Evolutionary conservation across 164 flowering plant species (phyloP).

Genomic region (Vitis rupestris): DNA sequence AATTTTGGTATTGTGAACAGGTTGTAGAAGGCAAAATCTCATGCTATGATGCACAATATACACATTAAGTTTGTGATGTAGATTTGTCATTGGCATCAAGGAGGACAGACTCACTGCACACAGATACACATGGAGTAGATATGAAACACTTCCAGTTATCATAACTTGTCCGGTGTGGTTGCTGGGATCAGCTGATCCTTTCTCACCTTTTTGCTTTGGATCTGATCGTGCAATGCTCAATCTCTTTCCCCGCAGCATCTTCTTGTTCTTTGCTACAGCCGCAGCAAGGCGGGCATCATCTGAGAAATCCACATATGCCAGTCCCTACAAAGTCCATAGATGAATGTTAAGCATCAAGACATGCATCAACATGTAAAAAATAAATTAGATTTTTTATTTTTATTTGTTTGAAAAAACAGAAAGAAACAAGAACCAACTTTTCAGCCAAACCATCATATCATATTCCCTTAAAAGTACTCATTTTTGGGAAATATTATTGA

Average conservation of each 20-base stretch:
- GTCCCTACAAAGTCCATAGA: conserved; percentile 45
- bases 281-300: conserved; percentile 72
- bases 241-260: conserved; percentile 58
- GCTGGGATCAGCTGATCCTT: conserved; percentile 30
- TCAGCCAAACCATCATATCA: too few relatives aligned
- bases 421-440: too few relatives aligned
- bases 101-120: too few relatives aligned
- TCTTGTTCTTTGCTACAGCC: conserved; percentile 74
- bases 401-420: too few relatives aligned
- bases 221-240: conserved; percentile 82
- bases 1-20: too few relatives aligned
- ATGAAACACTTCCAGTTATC: not conserved
- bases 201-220: conserved; percentile 49
- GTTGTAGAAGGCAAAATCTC: too few relatives aligned
- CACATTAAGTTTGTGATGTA: too few relatives aligned
- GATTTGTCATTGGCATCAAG: too few relatives aligned
- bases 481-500: too few relatives aligned
- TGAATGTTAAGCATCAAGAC: not conserved
- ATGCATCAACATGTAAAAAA: not conserved
- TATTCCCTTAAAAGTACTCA: too few relatives aligned
- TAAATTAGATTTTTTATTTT: too few relatives aligned
- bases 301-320: conserved; percentile 88
- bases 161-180: conserved; percentile 33
- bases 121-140: not conserved
- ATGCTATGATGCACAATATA: too few relatives aligned